These are phyloP conservation scores for Lepidium didymum DNA, from an alignment of 345 rosid genomes.

Conservation along the genomic window DNA sequence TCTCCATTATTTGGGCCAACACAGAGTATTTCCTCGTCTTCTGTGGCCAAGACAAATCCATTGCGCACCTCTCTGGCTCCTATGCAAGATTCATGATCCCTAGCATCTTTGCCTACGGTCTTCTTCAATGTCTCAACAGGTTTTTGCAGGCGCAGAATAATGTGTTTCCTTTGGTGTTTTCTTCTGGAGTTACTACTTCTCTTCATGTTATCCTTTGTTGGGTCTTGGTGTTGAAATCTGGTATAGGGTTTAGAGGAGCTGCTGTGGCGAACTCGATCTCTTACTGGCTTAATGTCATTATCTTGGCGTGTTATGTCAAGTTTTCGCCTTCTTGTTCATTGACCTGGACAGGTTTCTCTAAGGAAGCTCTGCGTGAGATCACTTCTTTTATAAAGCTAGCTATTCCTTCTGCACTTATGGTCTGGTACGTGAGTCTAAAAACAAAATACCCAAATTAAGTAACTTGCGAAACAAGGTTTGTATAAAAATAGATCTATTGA, in stretches of 20 bases:
- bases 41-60: too few species aligned
- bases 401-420: constrained; percentile 44
- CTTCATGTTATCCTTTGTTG: constrained; percentile 22
- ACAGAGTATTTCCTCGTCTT: too few species aligned
- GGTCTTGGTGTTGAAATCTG: constrained; percentile 19
- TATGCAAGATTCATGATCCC: too few species aligned
- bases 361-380: constrained; percentile 21
- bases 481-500: background rate
- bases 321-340: constrained; percentile 30
- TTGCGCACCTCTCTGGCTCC: too few species aligned
- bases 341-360: constrained; percentile 37
- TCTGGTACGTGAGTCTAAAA: constrained; percentile 21
- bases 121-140: too few species aligned
- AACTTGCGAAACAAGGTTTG: background rate
- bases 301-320: constrained; percentile 25
- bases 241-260: constrained; percentile 26
- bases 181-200: constrained; percentile 13
- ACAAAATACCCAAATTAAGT: background rate
- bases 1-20: too few species aligned
- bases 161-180: constrained; percentile 9
- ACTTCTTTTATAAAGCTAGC: constrained; percentile 27
- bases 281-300: constrained; percentile 24
- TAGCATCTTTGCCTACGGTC: too few species aligned
- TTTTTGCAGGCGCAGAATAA: too few species aligned
- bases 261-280: constrained; percentile 23